Base-by-base conservation (phyloP, 108 stramenopile genomes). In the Schizochytrium sp. region DNA sequence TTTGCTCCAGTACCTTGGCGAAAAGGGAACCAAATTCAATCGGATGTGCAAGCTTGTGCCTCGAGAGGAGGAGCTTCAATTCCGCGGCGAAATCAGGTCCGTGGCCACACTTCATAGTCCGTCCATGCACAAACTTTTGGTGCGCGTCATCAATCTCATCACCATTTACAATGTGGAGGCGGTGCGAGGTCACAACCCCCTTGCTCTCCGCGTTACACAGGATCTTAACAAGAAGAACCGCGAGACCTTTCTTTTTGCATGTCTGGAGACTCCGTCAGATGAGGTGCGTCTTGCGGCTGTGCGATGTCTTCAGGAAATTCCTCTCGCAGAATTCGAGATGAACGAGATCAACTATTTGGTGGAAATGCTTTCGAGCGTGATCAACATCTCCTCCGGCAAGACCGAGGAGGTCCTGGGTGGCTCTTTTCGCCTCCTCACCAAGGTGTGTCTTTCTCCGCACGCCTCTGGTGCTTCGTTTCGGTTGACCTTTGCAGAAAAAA, bases 1-100 rank as follows among this genome's bases (percentile, higher is more conserved):
- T 4, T 83, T 83, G 51, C 51, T 83, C 19, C 76, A 83, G 76
- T 83, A 83, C n/a, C 45, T 83, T 6, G 76, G 76, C 45, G 76
- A 83, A 45, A 83, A 34, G 51, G 76, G 76, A 23, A 23, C 23
- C 76, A 83, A 53, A 45, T 83, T 83, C 28, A 53, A 53, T 34
- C 76, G 19, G 16, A 83, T 83, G 76, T 83, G 76, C 51, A 83
- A 83, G 25, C 76, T 83, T 6, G 76, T 53, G 19, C 76, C 76
- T 6, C 45, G 51, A 6, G 51, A 47, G 2, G 76, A 83, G 23
- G 48, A 83, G 76, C 25, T 83, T 6, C n/a, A 83, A 14, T 83
- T 83, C n/a, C 76, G 76, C 45, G 48, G 51, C 6, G 76, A 83
- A 28, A 83, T 47, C 48, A 83, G 28, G 28, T 47, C 25, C 25